Percentiles rank a stretch among this genome's conserved stretches.
phyloP scores from a whole-genome alignment of 257 asterid genomes.

The Hygrophila difformis region DNA sequence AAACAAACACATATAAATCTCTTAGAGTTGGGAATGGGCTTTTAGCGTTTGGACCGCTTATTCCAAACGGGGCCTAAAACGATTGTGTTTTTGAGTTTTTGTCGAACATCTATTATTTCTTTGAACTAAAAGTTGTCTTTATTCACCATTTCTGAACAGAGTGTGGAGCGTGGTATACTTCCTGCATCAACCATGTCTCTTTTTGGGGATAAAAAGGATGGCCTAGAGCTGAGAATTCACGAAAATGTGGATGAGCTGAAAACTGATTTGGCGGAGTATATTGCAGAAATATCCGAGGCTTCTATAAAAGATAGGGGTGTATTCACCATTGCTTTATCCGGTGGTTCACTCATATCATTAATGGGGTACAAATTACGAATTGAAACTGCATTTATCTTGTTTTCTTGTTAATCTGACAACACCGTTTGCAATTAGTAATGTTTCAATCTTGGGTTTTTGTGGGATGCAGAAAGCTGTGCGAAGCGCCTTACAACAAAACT shows the following conservation, averaged over 20 bases:
- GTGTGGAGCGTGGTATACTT: too few species aligned
- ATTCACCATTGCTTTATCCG: slow-evolving; percentile 81
- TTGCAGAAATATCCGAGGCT: slow-evolving; percentile 76
- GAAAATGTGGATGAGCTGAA: slow-evolving; percentile 62
- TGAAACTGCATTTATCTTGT: too few species aligned
- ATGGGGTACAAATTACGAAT: slow-evolving; percentile 48
- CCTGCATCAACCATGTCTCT: slow-evolving; percentile 78
- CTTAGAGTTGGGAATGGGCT: too few species aligned
- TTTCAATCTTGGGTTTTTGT: slow-evolving; percentile 6
- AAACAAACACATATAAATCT: too few species aligned
- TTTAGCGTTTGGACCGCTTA: too few species aligned
- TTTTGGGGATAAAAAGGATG: slow-evolving; percentile 39
- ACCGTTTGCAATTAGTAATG: not conserved
- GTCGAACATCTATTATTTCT: slow-evolving; percentile 13
- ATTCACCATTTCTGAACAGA: slow-evolving; percentile 10
- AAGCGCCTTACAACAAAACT: slow-evolving; percentile 84
- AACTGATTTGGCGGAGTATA: slow-evolving; percentile 77
- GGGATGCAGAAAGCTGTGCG: slow-evolving; percentile 70
- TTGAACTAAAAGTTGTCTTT: slow-evolving; percentile 11
- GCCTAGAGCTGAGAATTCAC: slow-evolving; percentile 55
- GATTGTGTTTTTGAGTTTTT: slow-evolving; percentile 8
- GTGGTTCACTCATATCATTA: slow-evolving; percentile 79
- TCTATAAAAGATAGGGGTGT: slow-evolving; percentile 84
- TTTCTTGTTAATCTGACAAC: not conserved
- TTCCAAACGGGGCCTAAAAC: too few species aligned